phyloP scores from a whole-genome alignment of 1,139 yeast genomes.

The Suhomyces guaymorum region DNA sequence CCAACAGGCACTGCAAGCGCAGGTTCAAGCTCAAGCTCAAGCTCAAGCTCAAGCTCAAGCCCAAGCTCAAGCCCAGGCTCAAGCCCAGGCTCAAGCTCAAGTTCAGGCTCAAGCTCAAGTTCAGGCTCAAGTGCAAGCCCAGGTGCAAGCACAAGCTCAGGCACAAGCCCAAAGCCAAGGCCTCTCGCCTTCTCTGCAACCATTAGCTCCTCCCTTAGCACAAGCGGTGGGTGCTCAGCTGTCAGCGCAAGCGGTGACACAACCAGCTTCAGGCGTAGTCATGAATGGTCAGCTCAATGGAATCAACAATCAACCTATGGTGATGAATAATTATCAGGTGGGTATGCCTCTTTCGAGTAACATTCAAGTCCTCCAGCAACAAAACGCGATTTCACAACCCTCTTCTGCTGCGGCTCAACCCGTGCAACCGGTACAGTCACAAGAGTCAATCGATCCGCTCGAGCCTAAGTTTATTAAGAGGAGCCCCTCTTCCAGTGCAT shows the following conservation, averaged over 20 bases:
- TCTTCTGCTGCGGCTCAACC: no score
- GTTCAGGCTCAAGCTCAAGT: not conserved
- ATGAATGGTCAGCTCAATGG: conserved; percentile 3
- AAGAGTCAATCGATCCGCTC: conserved; percentile 4
- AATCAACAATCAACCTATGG: conserved; percentile 2
- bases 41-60: not conserved
- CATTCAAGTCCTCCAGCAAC: not conserved
- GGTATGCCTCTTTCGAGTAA: conserved; percentile 1
- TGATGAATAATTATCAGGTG: conserved; percentile 5
- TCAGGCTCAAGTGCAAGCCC: not conserved
- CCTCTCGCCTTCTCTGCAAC: not conserved
- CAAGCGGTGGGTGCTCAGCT: not conserved
- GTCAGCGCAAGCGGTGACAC: not conserved
- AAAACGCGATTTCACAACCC: not conserved
- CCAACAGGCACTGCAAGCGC: conserved; percentile 1
- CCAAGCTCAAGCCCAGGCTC: no score
- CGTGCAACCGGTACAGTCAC: not conserved
- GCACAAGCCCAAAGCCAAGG: not conserved
- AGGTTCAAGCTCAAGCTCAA: conserved; percentile 1
- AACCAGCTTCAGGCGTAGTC: not conserved
- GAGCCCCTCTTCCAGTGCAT: conserved; percentile 4
- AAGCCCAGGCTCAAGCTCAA: no score
- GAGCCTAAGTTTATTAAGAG: conserved; percentile 7
- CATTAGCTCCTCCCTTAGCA: not conserved
- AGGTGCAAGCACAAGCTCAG: no score